Evolutionary conservation across 73 alveolate species (phyloP), one percentile per base, ranked within the genome.

Genomic region (Paramecium primaurelia): DNA sequence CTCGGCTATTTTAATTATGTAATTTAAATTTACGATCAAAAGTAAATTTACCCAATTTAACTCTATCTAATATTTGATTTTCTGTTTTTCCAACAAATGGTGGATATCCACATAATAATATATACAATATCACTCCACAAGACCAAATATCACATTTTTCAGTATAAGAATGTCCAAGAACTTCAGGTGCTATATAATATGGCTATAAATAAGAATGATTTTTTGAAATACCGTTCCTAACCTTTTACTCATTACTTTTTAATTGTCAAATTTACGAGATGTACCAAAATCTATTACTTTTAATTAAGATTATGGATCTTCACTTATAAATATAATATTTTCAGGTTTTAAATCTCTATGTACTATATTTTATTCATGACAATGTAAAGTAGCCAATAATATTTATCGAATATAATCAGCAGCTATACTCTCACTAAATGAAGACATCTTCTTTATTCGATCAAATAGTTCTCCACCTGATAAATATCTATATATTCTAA

Each of bases 221-320:
- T 37, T 6, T 36, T 11, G 8, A 16, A 22, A 49, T 89, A 89
- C 94, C 6, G 95, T 92, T 84, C 95, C 95, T 11, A 92, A 58
- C 32, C 88, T 92, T 92, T 86, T 86, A 7, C 86, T 80, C 93
- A 92, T 92, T 5, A n/a, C 26, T 73, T 93, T 88, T 30, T 71
- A 16, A 34, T 90, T 16, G 37, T 92, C 95, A 54, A 93, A 89
- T 91, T 84, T 93, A 18, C 92, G 28, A 20, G 95, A 84, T 12
- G 98, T 95, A 4, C 99, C 99, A 93, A 98, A 98, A 93, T 97
- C 99, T 25, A 98, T 97, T 28, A 98, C 96, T 95, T 98, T 98
- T 8, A 96, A 59, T 28, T 77, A 71, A 26, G 92, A 85, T 20
- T 92, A 84, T 18, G 92, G 88, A 51, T 96, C 95, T 58, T 94